A percentile compares a stretch with the other conserved stretches of the same genome.
These are phyloP conservation scores for Triangularia setosa DNA, from an alignment of 2,329 filamentous ascomycete species.

Conservation along the genomic window DNA sequence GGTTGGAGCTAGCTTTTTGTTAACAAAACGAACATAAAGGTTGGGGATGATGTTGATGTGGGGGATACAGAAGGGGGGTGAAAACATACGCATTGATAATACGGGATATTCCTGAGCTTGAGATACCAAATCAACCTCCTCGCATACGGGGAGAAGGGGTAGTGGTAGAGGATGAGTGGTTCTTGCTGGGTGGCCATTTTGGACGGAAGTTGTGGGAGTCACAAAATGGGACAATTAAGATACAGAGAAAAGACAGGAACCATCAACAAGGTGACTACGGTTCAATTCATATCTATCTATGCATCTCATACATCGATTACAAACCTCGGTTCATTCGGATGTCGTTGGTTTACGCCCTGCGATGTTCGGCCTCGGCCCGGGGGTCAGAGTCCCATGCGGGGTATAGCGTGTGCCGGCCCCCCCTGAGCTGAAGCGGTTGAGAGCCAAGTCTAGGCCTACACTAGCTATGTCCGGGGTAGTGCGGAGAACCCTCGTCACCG, in stretches of 20 bases:
- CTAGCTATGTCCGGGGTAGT: not conserved
- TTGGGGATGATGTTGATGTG: not conserved
- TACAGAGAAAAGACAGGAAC: not conserved
- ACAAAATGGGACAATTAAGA: not conserved
- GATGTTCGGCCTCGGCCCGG: not conserved
- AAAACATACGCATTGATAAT: slow-evolving; percentile 60
- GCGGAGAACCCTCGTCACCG: not conserved
- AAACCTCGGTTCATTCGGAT: not conserved
- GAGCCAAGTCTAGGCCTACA: not conserved
- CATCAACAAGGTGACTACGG: not conserved
- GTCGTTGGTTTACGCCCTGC: not conserved
- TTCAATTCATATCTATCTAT: not conserved
- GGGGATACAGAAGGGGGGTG: not conserved
- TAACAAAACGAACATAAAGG: not conserved
- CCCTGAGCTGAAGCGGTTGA: not conserved
- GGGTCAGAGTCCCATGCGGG: not conserved
- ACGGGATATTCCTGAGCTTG: slow-evolving; percentile 59
- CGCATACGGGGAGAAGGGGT: slow-evolving; percentile 62
- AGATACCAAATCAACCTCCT: slow-evolving; percentile 65
- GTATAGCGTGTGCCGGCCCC: not conserved
- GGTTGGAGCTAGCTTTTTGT: slow-evolving; percentile 57
- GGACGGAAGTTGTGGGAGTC: not conserved
- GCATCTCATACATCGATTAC: not conserved
- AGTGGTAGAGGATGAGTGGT: slow-evolving; percentile 59
- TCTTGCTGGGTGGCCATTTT: not conserved